Base-by-base conservation (phyloP, 2,329 filamentous ascomycete species). In the Parafenestella ontariensis region DNA sequence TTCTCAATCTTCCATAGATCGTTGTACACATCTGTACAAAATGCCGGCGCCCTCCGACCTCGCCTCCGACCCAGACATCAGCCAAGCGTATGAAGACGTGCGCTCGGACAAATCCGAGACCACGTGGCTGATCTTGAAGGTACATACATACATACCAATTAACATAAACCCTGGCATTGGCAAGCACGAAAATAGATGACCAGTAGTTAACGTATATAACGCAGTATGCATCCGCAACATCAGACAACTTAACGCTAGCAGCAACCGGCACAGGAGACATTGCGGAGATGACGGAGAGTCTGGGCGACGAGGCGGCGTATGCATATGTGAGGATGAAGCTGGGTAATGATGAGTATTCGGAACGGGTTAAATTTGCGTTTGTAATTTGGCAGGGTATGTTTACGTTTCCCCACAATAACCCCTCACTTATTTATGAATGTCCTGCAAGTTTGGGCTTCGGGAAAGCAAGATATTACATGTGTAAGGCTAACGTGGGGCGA, bases 271-370 rank as follows among this genome's bases (percentile, higher is more conserved):
- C 74, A 2, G 87, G 87, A 46, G 87, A 86, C 11, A 78, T 89
- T 11, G 54, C 75, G 8, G 87, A 89, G 76, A 79, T 89, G 57
- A 77, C 80, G n/a, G 67, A 66, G 28, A 75, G 79, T 58, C 78
- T 90, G 10, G 85, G 87, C 71, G 80, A 70, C 31, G 81, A 87
- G 75, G 87, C 87, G 50, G 85, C 87, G 73, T 89, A 89, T 77
- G 87, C 81, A 50, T 89, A 89, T 77, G 66, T 74, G 37, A 52
- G 71, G 23, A 65, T 73, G 68, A 86, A 89, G 78, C 86, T 90
- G 73, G 87, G 87, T 70, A 90, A 89, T 77, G 87, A 90, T 73
- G 84, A 84, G 61, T 88, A 90, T 79, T 85, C 82, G 76, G 87
- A 79, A 69, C 80, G 88, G 33, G 84, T 89, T 69, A 90, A 90